Percentiles rank a stretch among this genome's conserved stretches.
Conservation (phyloP, 768 basidiomycete genomes). For the Lentinus brumalis region DNA sequence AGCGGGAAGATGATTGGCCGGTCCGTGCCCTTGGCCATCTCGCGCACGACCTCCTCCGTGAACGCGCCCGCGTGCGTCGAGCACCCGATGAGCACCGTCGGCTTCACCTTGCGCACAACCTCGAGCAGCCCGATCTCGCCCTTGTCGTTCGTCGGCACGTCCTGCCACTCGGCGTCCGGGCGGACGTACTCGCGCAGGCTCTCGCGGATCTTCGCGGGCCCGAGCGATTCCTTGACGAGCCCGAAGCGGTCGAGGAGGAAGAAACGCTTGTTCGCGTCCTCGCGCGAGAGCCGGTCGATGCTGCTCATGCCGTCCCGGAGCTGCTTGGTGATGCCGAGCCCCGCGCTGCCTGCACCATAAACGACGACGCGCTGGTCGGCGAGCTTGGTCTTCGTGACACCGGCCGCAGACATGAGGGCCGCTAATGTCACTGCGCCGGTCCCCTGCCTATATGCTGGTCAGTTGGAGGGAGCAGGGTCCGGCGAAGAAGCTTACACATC, state of each 20-base stretch:
- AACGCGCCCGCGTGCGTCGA: constrained; percentile 81
- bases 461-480: not conserved
- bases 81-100: constrained; percentile 84
- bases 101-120: constrained; percentile 69
- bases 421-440: constrained; percentile 78
- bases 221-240: constrained; percentile 55
- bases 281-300: constrained; percentile 46
- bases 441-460: constrained; percentile 52
- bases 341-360: constrained; percentile 82
- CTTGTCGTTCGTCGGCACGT: constrained; percentile 35
- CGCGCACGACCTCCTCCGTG: constrained; percentile 66
- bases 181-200: constrained; percentile 58
- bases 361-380: constrained; percentile 76
- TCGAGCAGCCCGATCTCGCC: constrained; percentile 61
- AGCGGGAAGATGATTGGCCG: constrained; percentile 85
- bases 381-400: constrained; percentile 64
- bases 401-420: constrained; percentile 65
- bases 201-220: constrained; percentile 44
- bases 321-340: constrained; percentile 77
- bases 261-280: constrained; percentile 66
- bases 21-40: constrained; percentile 68
- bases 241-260: constrained; percentile 75
- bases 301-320: constrained; percentile 74
- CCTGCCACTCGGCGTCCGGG: constrained; percentile 57
- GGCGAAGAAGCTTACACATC: constrained; percentile 61